Evolutionary conservation across 2,329 filamentous ascomycete species (phyloP).

Genomic region (Cladosporium halotolerans): DNA sequence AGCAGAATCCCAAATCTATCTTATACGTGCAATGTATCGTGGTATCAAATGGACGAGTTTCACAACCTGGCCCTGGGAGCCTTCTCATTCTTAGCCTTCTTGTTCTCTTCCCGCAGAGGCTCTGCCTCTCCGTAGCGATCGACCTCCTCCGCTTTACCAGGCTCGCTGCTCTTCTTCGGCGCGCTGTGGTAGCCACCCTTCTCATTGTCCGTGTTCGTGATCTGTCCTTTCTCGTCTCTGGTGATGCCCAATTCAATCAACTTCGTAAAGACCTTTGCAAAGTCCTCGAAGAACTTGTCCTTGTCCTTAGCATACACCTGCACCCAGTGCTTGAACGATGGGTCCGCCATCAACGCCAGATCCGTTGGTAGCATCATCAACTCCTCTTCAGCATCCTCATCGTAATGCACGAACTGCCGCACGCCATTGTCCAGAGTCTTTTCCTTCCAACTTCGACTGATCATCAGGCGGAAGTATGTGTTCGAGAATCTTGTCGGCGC

Average conservation of each 20-base stretch:
- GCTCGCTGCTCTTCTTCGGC: conserved; percentile 49
- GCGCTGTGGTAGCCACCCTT: conserved; percentile 52
- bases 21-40: background rate
- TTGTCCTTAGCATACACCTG: conserved; percentile 55
- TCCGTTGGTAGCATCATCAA: conserved; percentile 64
- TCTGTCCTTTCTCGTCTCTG: conserved; percentile 47
- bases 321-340: conserved; percentile 50
- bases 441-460: conserved; percentile 49
- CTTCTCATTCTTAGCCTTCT: conserved; percentile 19
- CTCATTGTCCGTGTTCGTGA: conserved; percentile 53
- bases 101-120: conserved; percentile 36
- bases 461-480: conserved; percentile 51
- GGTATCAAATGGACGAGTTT: conserved; percentile 8
- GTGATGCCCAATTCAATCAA: conserved; percentile 55
- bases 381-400: conserved; percentile 51
- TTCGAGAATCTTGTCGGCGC: conserved; percentile 52
- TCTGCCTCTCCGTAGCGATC: conserved; percentile 34
- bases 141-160: conserved; percentile 31
- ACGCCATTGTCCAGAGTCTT: conserved; percentile 48
- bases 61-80: conserved; percentile 36
- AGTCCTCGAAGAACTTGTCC: conserved; percentile 56
- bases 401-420: conserved; percentile 54
- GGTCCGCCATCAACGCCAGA: conserved; percentile 51
- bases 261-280: conserved; percentile 53
- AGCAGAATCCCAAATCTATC: background rate